These are phyloP conservation scores for Periglandula ipomoeae DNA, from an alignment of 2,329 filamentous ascomycete genomes.

Conservation along the genomic window DNA sequence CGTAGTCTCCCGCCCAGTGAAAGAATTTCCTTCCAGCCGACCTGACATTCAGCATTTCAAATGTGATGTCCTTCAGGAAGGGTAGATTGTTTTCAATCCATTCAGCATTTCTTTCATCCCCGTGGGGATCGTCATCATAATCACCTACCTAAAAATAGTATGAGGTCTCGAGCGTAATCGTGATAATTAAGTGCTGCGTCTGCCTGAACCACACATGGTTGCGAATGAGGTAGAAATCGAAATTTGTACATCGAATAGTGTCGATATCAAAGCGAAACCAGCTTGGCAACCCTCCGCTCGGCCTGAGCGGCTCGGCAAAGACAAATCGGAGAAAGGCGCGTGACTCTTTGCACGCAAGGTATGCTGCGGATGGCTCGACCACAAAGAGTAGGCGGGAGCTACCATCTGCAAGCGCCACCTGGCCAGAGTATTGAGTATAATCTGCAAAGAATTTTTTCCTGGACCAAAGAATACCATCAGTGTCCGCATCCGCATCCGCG, in stretches of 20 bases:
- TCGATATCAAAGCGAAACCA: conserved; percentile 2
- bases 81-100: neutral
- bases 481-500: neutral
- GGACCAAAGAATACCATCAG: neutral
- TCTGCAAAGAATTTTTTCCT: neutral
- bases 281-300: neutral
- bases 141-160: neutral
- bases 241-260: neutral
- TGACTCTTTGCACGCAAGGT: conserved; percentile 3
- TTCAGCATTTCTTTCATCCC: neutral
- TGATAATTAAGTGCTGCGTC: neutral
- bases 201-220: neutral
- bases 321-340: conserved; percentile 1
- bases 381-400: conserved; percentile 1
- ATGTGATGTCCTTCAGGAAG: neutral
- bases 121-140: neutral
- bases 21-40: too few relatives aligned
- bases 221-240: neutral
- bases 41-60: neutral
- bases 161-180: neutral
- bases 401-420: neutral
- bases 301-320: neutral
- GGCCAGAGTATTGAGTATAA: conserved; percentile 1
- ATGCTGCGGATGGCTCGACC: conserved; percentile 1
- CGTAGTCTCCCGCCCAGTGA: too few relatives aligned